These are phyloP conservation scores for Eutrema salsugineum DNA, from an alignment of 441 rosid species.

Conservation along the genomic window DNA sequence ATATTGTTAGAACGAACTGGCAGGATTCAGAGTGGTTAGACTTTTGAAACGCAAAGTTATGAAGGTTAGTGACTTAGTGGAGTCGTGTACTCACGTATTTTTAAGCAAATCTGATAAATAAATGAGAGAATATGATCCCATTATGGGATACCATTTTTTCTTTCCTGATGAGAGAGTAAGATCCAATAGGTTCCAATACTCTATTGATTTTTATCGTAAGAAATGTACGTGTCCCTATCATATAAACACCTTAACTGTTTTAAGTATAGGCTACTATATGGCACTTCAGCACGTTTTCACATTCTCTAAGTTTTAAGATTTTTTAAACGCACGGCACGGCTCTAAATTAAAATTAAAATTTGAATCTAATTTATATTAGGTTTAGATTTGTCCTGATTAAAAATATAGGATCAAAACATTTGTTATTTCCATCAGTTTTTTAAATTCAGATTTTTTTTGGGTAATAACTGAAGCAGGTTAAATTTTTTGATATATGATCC, in stretches of 20 bases:
- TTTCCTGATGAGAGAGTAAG: background rate
- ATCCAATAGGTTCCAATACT: background rate
- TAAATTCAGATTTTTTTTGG: too few relatives aligned
- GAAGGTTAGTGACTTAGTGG: conserved; percentile 31
- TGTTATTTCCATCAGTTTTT: too few relatives aligned
- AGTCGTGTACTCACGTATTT: conserved; percentile 33
- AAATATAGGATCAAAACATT: too few relatives aligned
- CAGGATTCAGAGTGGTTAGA: background rate
- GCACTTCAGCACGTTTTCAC: conserved; percentile 27
- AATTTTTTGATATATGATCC: too few relatives aligned
- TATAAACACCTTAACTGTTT: background rate
- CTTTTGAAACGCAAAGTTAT: background rate
- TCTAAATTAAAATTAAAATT: background rate
- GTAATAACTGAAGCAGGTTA: too few relatives aligned
- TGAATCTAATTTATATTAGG: too few relatives aligned
- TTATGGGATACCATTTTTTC: conserved; percentile 10
- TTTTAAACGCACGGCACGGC: conserved; percentile 2
- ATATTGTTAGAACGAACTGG: background rate
- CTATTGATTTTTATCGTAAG: background rate
- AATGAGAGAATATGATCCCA: background rate
- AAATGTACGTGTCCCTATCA: conserved; percentile 9
- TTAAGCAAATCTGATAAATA: conserved; percentile 1
- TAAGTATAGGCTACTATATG: background rate
- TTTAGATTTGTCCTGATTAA: too few relatives aligned
- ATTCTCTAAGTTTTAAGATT: background rate